Conservation (phyloP, 1,139 yeast species). For the Suhomyces bribrorum region DNA sequence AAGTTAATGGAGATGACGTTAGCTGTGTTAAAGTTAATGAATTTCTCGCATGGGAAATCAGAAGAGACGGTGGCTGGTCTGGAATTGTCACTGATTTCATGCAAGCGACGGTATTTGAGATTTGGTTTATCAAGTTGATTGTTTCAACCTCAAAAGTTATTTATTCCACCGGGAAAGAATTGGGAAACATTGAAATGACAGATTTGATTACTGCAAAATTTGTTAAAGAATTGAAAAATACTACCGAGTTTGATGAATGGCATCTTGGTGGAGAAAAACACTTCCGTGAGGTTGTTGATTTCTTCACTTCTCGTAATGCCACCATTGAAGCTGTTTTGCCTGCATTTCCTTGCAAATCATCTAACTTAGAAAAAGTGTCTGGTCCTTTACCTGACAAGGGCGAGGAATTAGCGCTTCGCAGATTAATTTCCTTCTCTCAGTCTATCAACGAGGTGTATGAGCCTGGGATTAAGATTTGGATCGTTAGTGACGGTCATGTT, state of each 20-base stretch:
- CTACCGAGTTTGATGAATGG: conserved; percentile 53
- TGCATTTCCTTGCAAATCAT: conserved; percentile 66
- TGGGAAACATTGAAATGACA: conserved; percentile 13
- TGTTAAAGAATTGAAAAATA: conserved; percentile 47
- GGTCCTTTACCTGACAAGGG: conserved; percentile 52
- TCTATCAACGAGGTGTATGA: conserved; percentile 44
- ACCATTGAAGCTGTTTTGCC: conserved; percentile 60
- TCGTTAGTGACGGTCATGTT: conserved; percentile 67
- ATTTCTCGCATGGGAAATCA: conserved; percentile 12
- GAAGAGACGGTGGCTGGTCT: conserved; percentile 17
- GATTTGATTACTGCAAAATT: conserved; percentile 32
- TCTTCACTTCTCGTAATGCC: conserved; percentile 49
- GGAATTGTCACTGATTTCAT: conserved; percentile 34
- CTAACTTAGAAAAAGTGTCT: conserved; percentile 55
- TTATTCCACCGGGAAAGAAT: conserved; percentile 10
- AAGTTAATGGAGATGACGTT: conserved; percentile 2
- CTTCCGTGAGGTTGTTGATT: conserved; percentile 43
- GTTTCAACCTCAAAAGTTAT: conserved; percentile 19
- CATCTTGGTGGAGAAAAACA: conserved; percentile 41
- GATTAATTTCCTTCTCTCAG: conserved; percentile 33
- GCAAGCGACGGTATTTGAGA: conserved; percentile 28
- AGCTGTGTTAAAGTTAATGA: conserved; percentile 7
- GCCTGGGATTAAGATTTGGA: conserved; percentile 57
- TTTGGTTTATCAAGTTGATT: conserved; percentile 36
- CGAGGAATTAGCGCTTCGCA: conserved; percentile 39